Base-by-base conservation (phyloP, 208 protist genomes). In the Blastocrithidia nonstop region DNA sequence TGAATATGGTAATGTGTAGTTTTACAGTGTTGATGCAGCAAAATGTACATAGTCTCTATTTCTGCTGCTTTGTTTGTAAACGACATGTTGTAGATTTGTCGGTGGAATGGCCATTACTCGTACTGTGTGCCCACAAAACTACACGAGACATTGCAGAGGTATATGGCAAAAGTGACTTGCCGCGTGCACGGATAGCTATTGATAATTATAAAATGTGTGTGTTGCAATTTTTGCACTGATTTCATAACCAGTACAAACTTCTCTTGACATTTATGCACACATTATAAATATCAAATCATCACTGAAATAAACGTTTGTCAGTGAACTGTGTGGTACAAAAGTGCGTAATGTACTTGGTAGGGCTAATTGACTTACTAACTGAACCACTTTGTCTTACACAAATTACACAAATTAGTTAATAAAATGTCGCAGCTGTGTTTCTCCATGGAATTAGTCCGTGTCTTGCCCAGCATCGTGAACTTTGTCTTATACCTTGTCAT, bases 31-130 rank as follows among this genome's bases (percentile, higher is more conserved):
- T n/a, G n/a, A n/a, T n/a, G n/a, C n/a, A n/a, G n/a, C n/a, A n/a
- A n/a, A n/a, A n/a, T n/a, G n/a, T n/a, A n/a, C n/a, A n/a, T n/a
- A n/a, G n/a, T n/a, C n/a, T n/a, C n/a, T n/a, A n/a, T n/a, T n/a
- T n/a, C n/a, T n/a, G n/a, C n/a, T n/a, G n/a, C n/a, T n/a, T n/a
- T n/a, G n/a, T n/a, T n/a, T n/a, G n/a, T n/a, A n/a, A n/a, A n/a
- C n/a, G n/a, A n/a, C n/a, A n/a, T n/a, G n/a, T n/a, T n/a, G n/a
- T n/a, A n/a, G n/a, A n/a, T n/a, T 8, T 16, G 47, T 28, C 23
- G 72, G 83, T 2, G 83, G 78, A 28, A 93, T 71, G 7, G 70
- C 54, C 9, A 54, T 61, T 29, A 73, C 79, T 16, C 52, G 29
- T 33, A 86, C 52, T 1, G 57, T 29, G 46, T 83, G 64, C 0